A percentile compares a stretch with the other conserved stretches of the same genome.
Evolutionary conservation across 345 rosid genomes (phyloP).

Genomic region (Salix brachista): DNA sequence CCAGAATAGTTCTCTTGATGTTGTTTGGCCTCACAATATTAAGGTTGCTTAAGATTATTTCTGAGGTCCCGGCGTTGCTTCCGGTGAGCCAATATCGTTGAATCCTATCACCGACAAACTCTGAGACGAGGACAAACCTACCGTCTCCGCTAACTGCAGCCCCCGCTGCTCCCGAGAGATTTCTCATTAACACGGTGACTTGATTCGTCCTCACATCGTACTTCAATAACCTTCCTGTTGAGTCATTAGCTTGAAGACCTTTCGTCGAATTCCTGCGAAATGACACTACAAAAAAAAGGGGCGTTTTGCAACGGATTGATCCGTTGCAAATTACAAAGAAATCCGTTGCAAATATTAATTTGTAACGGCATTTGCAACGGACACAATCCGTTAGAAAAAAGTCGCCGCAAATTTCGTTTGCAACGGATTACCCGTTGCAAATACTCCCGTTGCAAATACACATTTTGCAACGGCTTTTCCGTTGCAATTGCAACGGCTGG

Average conservation of each 20-base stretch:
- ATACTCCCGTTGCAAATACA: no score
- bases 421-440: no score
- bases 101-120: constrained; percentile 3
- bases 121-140: constrained; percentile 6
- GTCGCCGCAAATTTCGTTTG: no score
- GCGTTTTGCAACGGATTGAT: no score
- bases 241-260: neutral
- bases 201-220: constrained; percentile 11
- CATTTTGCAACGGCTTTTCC: no score
- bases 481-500: no score
- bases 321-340: no score
- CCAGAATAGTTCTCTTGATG: neutral
- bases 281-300: no score
- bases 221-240: constrained; percentile 17
- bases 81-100: constrained; percentile 16
- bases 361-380: no score
- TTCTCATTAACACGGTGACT: constrained; percentile 7
- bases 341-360: no score
- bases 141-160: constrained; percentile 13
- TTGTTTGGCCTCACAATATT: constrained; percentile 8
- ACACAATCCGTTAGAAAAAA: no score
- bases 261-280: neutral
- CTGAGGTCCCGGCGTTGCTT: neutral
- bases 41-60: neutral
- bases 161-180: constrained; percentile 5